Evolutionary conservation across 352 stramenopile species (phyloP).

Genomic region (Globisporangium viniferum): DNA sequence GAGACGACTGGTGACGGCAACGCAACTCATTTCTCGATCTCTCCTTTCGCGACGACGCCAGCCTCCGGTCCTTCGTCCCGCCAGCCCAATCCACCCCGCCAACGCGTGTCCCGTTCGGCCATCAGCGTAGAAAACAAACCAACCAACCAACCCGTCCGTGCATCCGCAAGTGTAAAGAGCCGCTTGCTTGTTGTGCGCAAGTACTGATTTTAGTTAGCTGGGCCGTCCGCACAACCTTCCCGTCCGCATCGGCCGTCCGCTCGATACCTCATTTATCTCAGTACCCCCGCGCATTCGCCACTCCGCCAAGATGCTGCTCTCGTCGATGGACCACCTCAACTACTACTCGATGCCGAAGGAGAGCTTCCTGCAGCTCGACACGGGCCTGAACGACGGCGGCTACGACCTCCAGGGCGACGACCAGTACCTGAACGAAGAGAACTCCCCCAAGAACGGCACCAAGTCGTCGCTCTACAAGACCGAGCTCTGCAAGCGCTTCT

Average conservation of each 20-base stretch:
- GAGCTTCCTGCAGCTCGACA: constrained; percentile 65
- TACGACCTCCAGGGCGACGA: constrained; percentile 51
- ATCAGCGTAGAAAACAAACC: constrained; percentile 3
- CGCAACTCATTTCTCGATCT: constrained; percentile 20
- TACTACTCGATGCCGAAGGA: constrained; percentile 83
- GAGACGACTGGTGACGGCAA: constrained; percentile 19
- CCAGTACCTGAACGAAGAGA: constrained; percentile 75
- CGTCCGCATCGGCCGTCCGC: not conserved
- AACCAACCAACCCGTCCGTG: not conserved
- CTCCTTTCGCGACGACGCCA: constrained; percentile 3
- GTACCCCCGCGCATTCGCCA: not conserved
- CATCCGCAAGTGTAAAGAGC: not conserved
- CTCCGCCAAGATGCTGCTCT: constrained; percentile 55
- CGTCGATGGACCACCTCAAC: constrained; percentile 80
- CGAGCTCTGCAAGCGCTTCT: constrained; percentile 86
- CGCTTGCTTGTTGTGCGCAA: constrained; percentile 7
- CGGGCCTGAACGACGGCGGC: constrained; percentile 32
- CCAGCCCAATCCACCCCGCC: not conserved
- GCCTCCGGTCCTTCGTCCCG: not conserved
- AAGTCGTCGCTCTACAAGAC: constrained; percentile 88
- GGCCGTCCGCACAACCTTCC: not conserved
- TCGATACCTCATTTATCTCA: not conserved
- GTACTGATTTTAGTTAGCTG: constrained; percentile 6
- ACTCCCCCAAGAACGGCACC: constrained; percentile 80
- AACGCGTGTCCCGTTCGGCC: not conserved